Conservation (phyloP, 1,284 basidiomycete species). For the Ceratobasidium papillatum region DNA sequence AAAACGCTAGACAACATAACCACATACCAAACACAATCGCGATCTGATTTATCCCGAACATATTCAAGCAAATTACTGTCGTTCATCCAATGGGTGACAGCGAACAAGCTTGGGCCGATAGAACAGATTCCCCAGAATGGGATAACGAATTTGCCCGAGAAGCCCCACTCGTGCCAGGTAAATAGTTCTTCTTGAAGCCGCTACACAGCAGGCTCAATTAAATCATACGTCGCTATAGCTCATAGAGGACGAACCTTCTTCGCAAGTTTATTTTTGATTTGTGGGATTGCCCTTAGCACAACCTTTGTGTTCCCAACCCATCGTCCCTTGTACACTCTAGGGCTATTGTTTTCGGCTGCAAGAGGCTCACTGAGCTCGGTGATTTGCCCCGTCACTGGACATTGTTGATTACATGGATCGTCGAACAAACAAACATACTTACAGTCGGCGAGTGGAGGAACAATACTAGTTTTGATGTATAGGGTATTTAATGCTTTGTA, state of each 20-base stretch:
- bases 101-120: too few species aligned
- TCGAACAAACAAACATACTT: not conserved
- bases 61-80: too few species aligned
- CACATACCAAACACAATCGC: too few species aligned
- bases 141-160: too few species aligned
- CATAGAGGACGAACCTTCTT: not conserved
- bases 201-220: too few species aligned
- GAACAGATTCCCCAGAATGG: too few species aligned
- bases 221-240: not conserved
- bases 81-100: too few species aligned
- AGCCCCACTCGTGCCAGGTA: not conserved
- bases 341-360: not conserved
- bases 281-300: constrained; percentile 8
- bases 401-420: not conserved
- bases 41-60: too few species aligned
- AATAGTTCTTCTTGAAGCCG: not conserved
- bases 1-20: too few species aligned
- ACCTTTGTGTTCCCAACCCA: constrained; percentile 29
- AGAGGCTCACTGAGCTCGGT: not conserved
- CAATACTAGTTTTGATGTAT: constrained; percentile 6
- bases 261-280: not conserved
- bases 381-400: constrained; percentile 25
- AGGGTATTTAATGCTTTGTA: constrained; percentile 11
- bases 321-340: constrained; percentile 7
- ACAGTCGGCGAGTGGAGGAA: not conserved